Conservation (phyloP, 495 filamentous ascomycete genomes). For the Penicillium salamii region DNA sequence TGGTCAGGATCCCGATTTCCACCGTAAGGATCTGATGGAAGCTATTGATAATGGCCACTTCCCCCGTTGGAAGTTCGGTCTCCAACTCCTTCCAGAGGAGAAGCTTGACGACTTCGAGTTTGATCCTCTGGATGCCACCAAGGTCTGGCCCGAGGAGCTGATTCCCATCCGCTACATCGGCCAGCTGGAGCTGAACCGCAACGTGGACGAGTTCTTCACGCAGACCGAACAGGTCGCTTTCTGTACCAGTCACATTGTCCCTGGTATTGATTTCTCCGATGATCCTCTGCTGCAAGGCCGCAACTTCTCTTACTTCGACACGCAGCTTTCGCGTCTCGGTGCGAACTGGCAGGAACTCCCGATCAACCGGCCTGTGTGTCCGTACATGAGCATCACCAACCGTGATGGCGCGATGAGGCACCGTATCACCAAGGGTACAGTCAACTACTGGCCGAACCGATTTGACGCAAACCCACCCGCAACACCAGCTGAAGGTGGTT, state of each 20-base stretch:
- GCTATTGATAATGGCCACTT: constrained; percentile 71
- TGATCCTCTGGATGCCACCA: constrained; percentile 88
- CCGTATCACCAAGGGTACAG: constrained; percentile 61
- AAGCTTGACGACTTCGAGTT: constrained; percentile 82
- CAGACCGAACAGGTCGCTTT: constrained; percentile 81
- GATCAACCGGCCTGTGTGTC: constrained; percentile 76
- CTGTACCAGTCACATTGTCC: constrained; percentile 81
- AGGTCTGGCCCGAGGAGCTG: constrained; percentile 84
- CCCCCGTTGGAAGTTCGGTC: constrained; percentile 79
- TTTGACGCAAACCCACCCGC: constrained; percentile 64
- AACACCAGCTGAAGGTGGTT: constrained; percentile 56
- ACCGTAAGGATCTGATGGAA: constrained; percentile 76
- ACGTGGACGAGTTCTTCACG: constrained; percentile 81
- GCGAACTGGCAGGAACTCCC: constrained; percentile 85
- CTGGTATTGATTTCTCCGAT: constrained; percentile 83
- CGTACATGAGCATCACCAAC: constrained; percentile 53
- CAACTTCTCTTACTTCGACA: constrained; percentile 87
- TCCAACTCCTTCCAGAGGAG: constrained; percentile 71
- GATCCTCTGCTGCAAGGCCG: constrained; percentile 81
- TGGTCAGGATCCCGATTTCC: constrained; percentile 85
- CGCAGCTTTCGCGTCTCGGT: constrained; percentile 78
- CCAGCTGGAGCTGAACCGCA: constrained; percentile 77
- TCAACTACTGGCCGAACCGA: constrained; percentile 91
- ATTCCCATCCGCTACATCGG: constrained; percentile 80
- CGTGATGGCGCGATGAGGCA: constrained; percentile 39